Evolutionary conservation across 768 basidiomycete genomes (phyloP), one percentile per base, ranked within the genome.

Genomic region (Grammothele lineata): DNA sequence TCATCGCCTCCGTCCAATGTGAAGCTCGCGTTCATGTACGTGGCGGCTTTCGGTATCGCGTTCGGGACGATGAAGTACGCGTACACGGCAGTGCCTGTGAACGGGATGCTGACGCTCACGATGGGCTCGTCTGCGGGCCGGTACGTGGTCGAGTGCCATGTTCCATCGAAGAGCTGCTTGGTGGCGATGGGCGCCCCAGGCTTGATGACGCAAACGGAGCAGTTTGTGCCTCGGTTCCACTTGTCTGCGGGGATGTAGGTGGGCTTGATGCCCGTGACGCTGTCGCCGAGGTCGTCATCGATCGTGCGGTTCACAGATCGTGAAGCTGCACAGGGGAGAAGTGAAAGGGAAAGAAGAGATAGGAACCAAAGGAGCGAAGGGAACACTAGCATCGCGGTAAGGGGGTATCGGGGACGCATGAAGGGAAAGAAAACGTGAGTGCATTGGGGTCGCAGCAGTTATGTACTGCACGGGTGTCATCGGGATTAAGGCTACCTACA

Each of bases 121-220:
- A 7, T 30, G 27, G 36, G 19, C 36, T 37, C 36, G 15, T 19
- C 36, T 4, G 32, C 32, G 32, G 36, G 36, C 3, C 5, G n/a
- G 18, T 37, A 37, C 18, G 45, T 47, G 17, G 33, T 25, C 17
- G 37, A 34, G 17, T 48, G 47, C 47, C 47, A 48, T 8, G 34
- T 26, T n/a, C 23, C 18, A 4, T 35, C 33, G 24, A 37, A 43
- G 4, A 25, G 18, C 23, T 33, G 22, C 10, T 22, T 12, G 25
- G 25, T 15, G 38, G 26, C 30, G 24, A 40, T 33, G 7, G 19
- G 25, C 23, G 18, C 26, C 9, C 36, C 19, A 7, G 27, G 27
- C 8, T 7, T 30, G 36, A 37, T 37, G 5, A 11, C 17, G 27
- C 47, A 48, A 3, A 22, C 25, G 1, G 46, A 8, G 33, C 46